phyloP scores from a whole-genome alignment of 805 yeast species.

The Candida incommunis region DNA sequence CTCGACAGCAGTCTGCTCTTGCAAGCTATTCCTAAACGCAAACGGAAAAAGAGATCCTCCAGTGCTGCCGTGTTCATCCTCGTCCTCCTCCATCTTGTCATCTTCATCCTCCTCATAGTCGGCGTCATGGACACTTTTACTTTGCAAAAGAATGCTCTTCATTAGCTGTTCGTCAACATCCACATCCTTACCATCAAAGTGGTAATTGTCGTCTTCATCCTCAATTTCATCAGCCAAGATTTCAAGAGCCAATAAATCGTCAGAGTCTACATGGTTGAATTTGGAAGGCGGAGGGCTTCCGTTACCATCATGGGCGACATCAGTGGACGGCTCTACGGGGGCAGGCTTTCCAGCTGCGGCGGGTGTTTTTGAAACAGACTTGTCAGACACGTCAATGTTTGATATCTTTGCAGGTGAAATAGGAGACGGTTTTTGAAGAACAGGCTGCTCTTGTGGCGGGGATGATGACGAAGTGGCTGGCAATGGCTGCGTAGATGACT shows the following conservation, averaged over 20 bases:
- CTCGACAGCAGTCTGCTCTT: neutral
- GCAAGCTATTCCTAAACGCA: neutral
- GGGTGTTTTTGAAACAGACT: too few species aligned
- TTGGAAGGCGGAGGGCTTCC: neutral
- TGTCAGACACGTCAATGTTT: too few species aligned
- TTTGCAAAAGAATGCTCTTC: conserved; percentile 26
- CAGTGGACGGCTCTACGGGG: neutral
- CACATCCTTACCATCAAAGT: conserved; percentile 46
- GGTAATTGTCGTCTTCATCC: conserved; percentile 9
- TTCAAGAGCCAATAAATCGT: conserved; percentile 26
- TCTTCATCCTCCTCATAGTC: conserved; percentile 20
- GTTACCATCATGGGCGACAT: conserved; percentile 6
- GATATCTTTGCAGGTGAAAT: neutral
- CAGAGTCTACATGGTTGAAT: conserved; percentile 23
- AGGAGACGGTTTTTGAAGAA: neutral
- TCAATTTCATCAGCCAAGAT: conserved; percentile 26
- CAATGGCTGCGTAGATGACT: neutral
- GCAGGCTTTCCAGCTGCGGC: neutral
- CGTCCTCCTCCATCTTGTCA: conserved; percentile 24
- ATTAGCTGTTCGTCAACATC: conserved; percentile 28
- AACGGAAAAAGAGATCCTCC: conserved; percentile 23
- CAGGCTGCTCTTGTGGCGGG: neutral
- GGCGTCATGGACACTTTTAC: conserved; percentile 17
- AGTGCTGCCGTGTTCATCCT: conserved; percentile 22
- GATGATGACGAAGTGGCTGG: neutral